These are phyloP conservation scores for Prinsepia uniflora DNA, from an alignment of 306 rosid genomes.

Conservation along the genomic window DNA sequence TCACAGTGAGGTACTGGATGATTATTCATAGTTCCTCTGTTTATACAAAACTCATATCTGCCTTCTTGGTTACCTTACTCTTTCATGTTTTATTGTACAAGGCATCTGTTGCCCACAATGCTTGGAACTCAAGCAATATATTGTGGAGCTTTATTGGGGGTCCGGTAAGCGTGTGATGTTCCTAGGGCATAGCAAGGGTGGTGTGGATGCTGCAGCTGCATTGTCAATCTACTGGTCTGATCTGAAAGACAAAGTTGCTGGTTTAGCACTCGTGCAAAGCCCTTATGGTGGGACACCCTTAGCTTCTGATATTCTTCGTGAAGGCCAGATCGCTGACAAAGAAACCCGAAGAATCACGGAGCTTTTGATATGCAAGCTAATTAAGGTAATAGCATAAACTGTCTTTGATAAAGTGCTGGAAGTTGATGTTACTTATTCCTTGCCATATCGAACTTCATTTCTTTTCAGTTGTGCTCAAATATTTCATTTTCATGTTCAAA, in stretches of 20 bases:
- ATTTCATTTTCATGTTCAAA: not conserved
- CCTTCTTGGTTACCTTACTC: not conserved
- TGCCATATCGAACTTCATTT: not conserved
- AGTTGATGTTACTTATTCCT: too few species aligned
- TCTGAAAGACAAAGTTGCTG: slow-evolving; percentile 77
- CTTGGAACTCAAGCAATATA: slow-evolving; percentile 69
- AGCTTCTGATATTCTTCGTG: slow-evolving; percentile 72
- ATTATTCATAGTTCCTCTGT: not conserved
- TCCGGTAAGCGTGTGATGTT: slow-evolving; percentile 72
- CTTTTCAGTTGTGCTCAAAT: not conserved
- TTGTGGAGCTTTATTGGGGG: slow-evolving; percentile 87
- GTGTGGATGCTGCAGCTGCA: slow-evolving; percentile 79
- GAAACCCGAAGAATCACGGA: slow-evolving; percentile 70
- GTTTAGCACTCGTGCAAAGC: slow-evolving; percentile 74
- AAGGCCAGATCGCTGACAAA: slow-evolving; percentile 82
- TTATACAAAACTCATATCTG: not conserved
- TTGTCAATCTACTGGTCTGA: slow-evolving; percentile 61
- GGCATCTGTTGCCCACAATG: slow-evolving; percentile 81
- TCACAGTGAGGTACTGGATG: slow-evolving; percentile 61
- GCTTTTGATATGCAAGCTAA: slow-evolving; percentile 74
- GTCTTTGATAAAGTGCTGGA: too few species aligned
- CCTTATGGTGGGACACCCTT: slow-evolving; percentile 86
- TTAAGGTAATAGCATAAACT: slow-evolving; percentile 46
- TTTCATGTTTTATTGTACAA: slow-evolving; percentile 19
- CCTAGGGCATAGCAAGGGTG: slow-evolving; percentile 88